Base-by-base conservation (phyloP, 2,329 filamentous ascomycete genomes). In the Alternaria incomplexa region DNA sequence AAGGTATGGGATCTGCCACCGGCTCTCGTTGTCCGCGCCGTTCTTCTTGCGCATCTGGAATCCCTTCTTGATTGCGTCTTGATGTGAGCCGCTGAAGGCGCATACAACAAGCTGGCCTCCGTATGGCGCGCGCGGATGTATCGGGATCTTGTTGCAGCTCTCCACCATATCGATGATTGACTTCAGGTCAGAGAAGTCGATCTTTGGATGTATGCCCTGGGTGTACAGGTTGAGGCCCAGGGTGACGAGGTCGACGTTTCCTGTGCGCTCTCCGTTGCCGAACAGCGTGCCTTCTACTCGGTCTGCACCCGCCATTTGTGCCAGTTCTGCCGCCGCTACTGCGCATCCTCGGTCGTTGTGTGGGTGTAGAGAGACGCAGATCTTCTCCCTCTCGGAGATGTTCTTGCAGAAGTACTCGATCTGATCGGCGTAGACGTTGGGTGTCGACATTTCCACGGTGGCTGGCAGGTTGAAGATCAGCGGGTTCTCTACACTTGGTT, bases 391-490 rank as follows among this genome's bases (percentile, higher is more conserved):
- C 80, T 97, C 91, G 0, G 87, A 86, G 76, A 98, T 93, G 78
- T 95, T 86, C 56, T 86, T 88, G 84, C 93, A 97, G 81, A 99
- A 99, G 83, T 93, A 97, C 80, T 99, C 96, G 66, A 99, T 92
- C 83, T 96, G 91, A 77, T 99, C 96, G 53, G 96, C 96, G 79
- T 96, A 99, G 51, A 97, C 88, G 78, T 99, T 99, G 32, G 94
- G 94, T 1, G 96, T 97, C 1, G 93, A 83, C 89, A 97, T 90
- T 83, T 99, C 96, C 36, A 98, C 95, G 0, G 96, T 99, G 2
- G 96, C 95, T 1, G 96, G 95, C 55, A 99, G 86, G 83, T 98
- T 98, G 86, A 99, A 96, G 78, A 99, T 97, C 80, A 99, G 93
- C 51, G 91, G 92, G 72, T 89, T 90, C 79, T 93, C 88, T 43